phyloP scores from a whole-genome alignment of 1,139 yeast genomes.

The Casaregolazyma lundiana region DNA sequence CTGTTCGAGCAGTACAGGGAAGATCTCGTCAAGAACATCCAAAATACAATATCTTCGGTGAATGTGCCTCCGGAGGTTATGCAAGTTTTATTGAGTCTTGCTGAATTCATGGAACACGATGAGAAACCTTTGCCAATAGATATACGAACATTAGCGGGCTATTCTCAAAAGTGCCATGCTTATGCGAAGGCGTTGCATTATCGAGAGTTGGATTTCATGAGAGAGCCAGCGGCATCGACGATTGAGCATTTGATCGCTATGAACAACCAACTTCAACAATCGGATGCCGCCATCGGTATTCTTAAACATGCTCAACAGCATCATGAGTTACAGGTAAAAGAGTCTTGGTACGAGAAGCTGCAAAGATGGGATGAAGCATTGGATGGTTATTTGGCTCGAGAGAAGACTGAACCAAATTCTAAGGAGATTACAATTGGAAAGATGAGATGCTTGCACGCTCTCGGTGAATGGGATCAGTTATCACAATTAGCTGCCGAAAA shows the following conservation, averaged over 20 bases:
- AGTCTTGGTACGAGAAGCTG: constrained; percentile 95
- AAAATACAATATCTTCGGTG: constrained; percentile 82
- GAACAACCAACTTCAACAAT: constrained; percentile 90
- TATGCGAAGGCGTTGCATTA: constrained; percentile 96
- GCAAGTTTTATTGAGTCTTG: constrained; percentile 80
- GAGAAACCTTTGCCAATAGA: constrained; percentile 91
- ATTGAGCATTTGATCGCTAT: constrained; percentile 89
- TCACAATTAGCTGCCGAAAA: constrained; percentile 81
- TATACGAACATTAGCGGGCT: constrained; percentile 81
- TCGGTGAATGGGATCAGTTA: constrained; percentile 96
- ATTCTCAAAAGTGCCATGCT: constrained; percentile 94
- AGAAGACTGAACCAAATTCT: constrained; percentile 42
- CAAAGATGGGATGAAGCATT: constrained; percentile 99
- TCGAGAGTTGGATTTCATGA: constrained; percentile 89
- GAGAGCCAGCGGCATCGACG: constrained; percentile 87
- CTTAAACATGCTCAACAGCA: constrained; percentile 92
- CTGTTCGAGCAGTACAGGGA: constrained; percentile 89
- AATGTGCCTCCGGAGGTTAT: constrained; percentile 95
- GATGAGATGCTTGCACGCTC: constrained; percentile 94
- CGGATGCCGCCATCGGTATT: constrained; percentile 97
- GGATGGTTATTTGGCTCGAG: constrained; percentile 69
- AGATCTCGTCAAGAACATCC: constrained; percentile 78
- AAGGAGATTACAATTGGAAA: constrained; percentile 91
- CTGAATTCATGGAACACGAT: constrained; percentile 97
- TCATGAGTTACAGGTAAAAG: constrained; percentile 87